A percentile compares a stretch with the other conserved stretches of the same genome.
Conservation (phyloP, 805 yeast genomes). For the Peterozyma xylosa region DNA sequence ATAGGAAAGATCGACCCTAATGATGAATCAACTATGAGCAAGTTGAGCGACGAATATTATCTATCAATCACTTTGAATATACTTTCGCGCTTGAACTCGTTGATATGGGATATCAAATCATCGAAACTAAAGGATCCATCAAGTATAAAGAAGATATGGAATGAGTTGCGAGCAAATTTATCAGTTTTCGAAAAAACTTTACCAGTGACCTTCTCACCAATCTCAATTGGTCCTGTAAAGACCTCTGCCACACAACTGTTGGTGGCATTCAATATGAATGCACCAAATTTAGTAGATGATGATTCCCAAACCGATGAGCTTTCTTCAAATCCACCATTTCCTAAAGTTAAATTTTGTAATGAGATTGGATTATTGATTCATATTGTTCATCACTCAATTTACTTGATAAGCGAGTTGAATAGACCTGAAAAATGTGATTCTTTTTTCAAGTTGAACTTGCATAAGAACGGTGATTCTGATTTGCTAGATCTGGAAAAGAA, state of each 20-base stretch:
- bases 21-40: no score
- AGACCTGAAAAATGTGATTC: constrained; percentile 1
- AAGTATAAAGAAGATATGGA: neutral
- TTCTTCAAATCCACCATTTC: constrained; percentile 9
- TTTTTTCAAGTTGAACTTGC: constrained; percentile 1
- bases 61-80: no score
- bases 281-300: neutral
- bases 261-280: neutral
- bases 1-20: no score
- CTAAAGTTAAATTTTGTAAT: constrained; percentile 8
- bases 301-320: neutral
- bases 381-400: constrained; percentile 10
- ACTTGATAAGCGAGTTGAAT: constrained; percentile 8
- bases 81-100: no score
- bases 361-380: constrained; percentile 8
- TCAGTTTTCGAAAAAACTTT: constrained; percentile 7
- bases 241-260: constrained; percentile 6
- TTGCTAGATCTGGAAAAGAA: neutral
- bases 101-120: no score
- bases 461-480: constrained; percentile 1
- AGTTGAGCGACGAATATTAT: no score
- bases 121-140: neutral
- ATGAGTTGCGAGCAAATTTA: neutral
- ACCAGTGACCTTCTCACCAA: constrained; percentile 8
- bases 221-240: constrained; percentile 6